phyloP scores from a whole-genome alignment of 2,329 filamentous ascomycete genomes.

The Calonectria henricotiae region DNA sequence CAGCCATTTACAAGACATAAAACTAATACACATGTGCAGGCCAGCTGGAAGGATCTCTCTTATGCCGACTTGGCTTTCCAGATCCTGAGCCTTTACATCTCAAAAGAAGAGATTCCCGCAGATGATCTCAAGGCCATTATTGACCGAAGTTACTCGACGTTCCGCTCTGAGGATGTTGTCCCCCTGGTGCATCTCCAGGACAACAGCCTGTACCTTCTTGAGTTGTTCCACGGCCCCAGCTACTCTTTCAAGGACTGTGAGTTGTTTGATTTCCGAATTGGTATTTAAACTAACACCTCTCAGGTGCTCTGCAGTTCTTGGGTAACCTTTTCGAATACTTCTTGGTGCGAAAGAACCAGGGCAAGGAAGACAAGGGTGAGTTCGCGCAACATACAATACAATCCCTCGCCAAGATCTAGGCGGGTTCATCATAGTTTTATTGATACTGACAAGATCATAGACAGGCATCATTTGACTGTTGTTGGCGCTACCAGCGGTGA shows the following conservation, averaged over 20 bases:
- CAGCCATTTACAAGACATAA: conserved; percentile 5
- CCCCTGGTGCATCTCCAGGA: conserved; percentile 70
- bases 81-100: conserved; percentile 73
- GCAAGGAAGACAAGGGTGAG: conserved; percentile 66
- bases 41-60: conserved; percentile 28
- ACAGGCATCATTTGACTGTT: conserved; percentile 86
- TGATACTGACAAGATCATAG: conserved; percentile 54
- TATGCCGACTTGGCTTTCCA: conserved; percentile 27
- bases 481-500: conserved; percentile 90
- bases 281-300: background rate
- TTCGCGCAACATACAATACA: background rate
- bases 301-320: conserved; percentile 85
- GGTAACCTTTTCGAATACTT: conserved; percentile 98
- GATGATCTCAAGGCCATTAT: conserved; percentile 86
- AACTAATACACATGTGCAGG: conserved; percentile 7
- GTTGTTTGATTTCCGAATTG: background rate
- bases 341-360: conserved; percentile 78
- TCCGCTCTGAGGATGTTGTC: conserved; percentile 84
- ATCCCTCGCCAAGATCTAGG: background rate
- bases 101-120: conserved; percentile 80
- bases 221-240: conserved; percentile 96
- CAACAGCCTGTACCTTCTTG: conserved; percentile 80
- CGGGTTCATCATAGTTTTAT: background rate
- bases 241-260: conserved; percentile 89
- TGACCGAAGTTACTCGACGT: conserved; percentile 88